Evolutionary conservation across 2,329 filamentous ascomycete genomes (phyloP), one percentile per base, ranked within the genome.

Genomic region (Pseudogymnoascus sp.): DNA sequence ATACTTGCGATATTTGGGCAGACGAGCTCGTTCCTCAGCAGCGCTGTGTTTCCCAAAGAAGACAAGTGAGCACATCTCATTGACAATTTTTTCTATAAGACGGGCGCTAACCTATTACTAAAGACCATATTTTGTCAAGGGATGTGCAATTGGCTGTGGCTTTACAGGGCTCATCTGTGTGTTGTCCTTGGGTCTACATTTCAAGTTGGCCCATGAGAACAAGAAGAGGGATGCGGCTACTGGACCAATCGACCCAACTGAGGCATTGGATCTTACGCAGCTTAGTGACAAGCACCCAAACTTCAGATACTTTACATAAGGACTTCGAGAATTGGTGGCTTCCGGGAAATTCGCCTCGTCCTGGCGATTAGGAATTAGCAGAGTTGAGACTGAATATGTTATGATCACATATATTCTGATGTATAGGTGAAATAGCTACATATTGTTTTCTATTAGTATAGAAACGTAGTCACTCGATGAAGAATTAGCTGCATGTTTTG

Each of bases 301-400:
- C 73, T 12, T 76, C 75, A 4, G 81, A 81, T 69, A 78, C 82
- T 77, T 82, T 79, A 59, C 77, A 78, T 0, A 66, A 70, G 40
- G 16, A 8, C 19, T 46, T 4, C 6, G 14, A 14, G 5, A 43
- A 12, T 26, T 14, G 41, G 41, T 5, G 26, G 22, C 19, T 6
- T 46, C 41, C n/a, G 11, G 12, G 12, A 12, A 46, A 46, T 46
- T 14, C 14, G 22, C 22, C 12, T 37, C 12, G 1, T 40, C 6
- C n/a, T 40, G n/a, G n/a, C 37, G 37, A 7, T 4, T 16, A 8
- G 14, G 37, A 40, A 40, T 16, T 19, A 16, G n/a, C n/a, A 40
- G 37, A 40, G n/a, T n/a, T 40, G n/a, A 3, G n/a, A 40, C 35
- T 40, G 37, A 40, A 40, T 19, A 40, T 16, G 16, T 6, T 14